A percentile compares a stretch with the other conserved stretches of the same genome.
Conservation (phyloP, 2,329 filamentous ascomycete genomes). For the Neoascochyta sp. region DNA sequence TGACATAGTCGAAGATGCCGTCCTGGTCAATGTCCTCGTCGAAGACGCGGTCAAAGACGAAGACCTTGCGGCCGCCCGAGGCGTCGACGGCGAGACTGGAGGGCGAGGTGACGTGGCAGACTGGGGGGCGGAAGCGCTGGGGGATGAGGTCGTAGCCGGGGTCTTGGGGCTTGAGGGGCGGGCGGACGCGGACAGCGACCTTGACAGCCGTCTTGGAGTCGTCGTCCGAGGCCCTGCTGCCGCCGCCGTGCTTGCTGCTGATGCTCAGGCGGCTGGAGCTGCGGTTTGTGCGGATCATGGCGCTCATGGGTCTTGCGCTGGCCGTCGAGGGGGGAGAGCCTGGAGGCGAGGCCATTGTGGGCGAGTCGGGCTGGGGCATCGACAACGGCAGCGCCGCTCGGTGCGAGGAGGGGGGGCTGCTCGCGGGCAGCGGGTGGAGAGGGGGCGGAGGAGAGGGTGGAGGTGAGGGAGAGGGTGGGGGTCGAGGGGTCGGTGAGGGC, state of each 20-base stretch:
- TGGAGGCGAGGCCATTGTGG: conserved; percentile 38
- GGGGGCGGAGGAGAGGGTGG: no score
- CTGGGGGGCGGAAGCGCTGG: conserved; percentile 88
- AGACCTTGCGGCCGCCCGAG: conserved; percentile 87
- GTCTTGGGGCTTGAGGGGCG: conserved; percentile 75
- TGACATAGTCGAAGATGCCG: conserved; percentile 90
- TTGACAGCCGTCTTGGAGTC: conserved; percentile 65
- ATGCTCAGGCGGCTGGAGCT: conserved; percentile 85
- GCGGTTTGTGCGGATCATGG: conserved; percentile 70
- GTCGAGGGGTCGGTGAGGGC: no score
- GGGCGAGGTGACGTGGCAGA: conserved; percentile 82
- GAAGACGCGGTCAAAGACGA: conserved; percentile 96
- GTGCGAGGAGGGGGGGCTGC: conserved; percentile 7
- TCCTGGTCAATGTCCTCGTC: conserved; percentile 77
- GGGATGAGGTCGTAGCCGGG: conserved; percentile 94
- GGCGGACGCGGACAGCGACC: conserved; percentile 86
- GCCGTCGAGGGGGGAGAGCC: conserved; percentile 34
- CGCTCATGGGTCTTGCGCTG: conserved; percentile 67
- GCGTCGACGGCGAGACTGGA: conserved; percentile 87
- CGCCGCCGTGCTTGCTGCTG: conserved; percentile 69
- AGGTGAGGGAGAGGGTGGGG: no score
- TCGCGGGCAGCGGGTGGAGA: no score
- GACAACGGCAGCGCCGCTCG: conserved; percentile 23
- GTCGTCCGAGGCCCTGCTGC: conserved; percentile 83
- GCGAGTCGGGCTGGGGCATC: no score